Evolutionary conservation across 2,329 filamentous ascomycete genomes (phyloP).

Genomic region (Fusarium nelsonii): DNA sequence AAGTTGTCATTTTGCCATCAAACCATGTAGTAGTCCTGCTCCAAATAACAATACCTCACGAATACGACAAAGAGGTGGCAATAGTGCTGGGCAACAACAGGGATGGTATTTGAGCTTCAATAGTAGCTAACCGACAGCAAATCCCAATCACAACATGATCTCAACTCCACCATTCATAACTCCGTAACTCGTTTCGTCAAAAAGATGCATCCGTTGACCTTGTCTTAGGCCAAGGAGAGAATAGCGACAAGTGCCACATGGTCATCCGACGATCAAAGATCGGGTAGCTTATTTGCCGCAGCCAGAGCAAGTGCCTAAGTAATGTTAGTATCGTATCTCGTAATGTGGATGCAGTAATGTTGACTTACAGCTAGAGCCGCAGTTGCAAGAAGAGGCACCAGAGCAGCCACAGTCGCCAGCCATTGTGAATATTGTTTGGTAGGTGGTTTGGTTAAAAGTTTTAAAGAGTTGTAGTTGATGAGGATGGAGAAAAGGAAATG

Average conservation of each 20-base stretch:
- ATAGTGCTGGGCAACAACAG: neutral
- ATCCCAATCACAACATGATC: conserved; percentile 31
- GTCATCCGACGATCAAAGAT: conserved; percentile 31
- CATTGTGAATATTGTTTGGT: conserved; percentile 50
- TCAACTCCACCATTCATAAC: conserved; percentile 22
- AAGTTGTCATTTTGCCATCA: too few species aligned
- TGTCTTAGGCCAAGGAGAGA: conserved; percentile 19
- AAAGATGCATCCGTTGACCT: conserved; percentile 6
- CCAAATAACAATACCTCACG: too few species aligned
- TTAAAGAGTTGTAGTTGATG: conserved; percentile 1
- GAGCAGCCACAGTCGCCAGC: conserved; percentile 55
- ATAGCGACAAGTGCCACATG: conserved; percentile 32
- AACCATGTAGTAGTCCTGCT: too few species aligned
- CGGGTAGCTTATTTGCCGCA: conserved; percentile 48
- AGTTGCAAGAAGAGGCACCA: conserved; percentile 53
- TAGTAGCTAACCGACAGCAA: conserved; percentile 34
- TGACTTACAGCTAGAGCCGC: conserved; percentile 54
- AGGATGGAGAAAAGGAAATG: conserved; percentile 2
- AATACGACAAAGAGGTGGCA: too few species aligned
- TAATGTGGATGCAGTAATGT: neutral
- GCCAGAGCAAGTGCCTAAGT: conserved; percentile 50
- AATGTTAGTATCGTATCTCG: conserved; percentile 34
- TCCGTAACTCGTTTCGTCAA: conserved; percentile 21
- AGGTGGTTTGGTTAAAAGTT: conserved; percentile 12
- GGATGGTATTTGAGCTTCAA: conserved; percentile 17